A percentile compares a stretch with the other conserved stretches of the same genome.
Conservation (phyloP, 495 filamentous ascomycete species). For the Geoglossum glabrum region DNA sequence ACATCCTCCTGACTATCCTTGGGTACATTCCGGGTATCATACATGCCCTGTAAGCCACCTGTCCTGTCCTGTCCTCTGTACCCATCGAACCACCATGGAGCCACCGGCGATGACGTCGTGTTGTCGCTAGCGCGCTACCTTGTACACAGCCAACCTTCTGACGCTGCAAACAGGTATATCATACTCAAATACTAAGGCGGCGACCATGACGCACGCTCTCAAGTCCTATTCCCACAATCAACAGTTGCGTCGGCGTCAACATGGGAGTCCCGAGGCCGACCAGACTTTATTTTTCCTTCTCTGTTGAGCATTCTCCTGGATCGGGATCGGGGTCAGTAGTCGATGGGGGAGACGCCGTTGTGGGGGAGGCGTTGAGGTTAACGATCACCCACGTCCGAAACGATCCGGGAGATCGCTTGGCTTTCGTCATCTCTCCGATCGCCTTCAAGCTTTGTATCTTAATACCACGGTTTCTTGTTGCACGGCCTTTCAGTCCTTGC, state of each 20-base stretch:
- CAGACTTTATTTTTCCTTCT: not conserved
- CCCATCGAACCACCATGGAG: not conserved
- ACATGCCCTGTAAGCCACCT: conserved; percentile 22
- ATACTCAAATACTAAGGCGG: conserved; percentile 28
- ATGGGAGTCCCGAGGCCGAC: too few species aligned
- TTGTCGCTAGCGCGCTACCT: too few species aligned
- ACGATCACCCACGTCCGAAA: not conserved
- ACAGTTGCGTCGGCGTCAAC: not conserved
- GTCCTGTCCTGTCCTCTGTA: not conserved
- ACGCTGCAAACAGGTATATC: conserved; percentile 25
- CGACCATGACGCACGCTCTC: not conserved
- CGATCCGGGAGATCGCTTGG: not conserved
- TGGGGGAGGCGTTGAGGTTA: not conserved
- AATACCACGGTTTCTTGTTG: not conserved
- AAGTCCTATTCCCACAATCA: too few species aligned
- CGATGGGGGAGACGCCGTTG: too few species aligned
- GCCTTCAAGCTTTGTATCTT: not conserved
- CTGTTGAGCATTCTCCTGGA: not conserved
- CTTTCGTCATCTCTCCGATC: not conserved
- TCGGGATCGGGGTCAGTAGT: not conserved
- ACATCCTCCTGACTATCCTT: conserved; percentile 69
- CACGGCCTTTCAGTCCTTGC: too few species aligned
- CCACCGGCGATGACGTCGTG: too few species aligned
- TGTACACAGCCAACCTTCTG: too few species aligned
- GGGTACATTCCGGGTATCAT: conserved; percentile 28